Evolutionary conservation across 306 rosid genomes (phyloP), one percentile per base, ranked within the genome.

Genomic region (Biancaea sappan): DNA sequence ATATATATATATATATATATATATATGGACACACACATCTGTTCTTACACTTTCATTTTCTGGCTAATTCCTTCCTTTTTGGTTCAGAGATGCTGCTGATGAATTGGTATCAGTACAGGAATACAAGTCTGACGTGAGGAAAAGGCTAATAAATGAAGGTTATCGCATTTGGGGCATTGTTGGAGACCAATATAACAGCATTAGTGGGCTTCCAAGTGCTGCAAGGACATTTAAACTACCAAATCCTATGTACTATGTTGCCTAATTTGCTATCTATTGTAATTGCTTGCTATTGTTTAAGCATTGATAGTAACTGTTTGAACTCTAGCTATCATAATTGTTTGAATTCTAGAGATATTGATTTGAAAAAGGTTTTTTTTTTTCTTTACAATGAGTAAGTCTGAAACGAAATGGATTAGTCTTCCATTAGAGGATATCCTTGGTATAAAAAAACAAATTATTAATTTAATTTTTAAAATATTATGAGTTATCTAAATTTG

Each of bases 171-270:
- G 86, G 88, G 88, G 86, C 16, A 71, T 71, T 21, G 74, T 79
- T 31, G 88, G 85, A 26, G 80, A 79, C 31, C 88, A 82, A 79
- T 74, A 73, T 63, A 79, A 79, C 83, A 82, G 88, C 77, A 44
- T 84, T 67, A 53, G 74, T 29, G 88, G 91, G 34, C 62, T 46
- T 77, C 88, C 88, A 11, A 76, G 29, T 1, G 71, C 72, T 29
- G 71, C 22, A 54, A 79, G 88, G 6, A 70, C 88, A 54, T 86
- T 86, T 74, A 76, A 84, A 77, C 81, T 84, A 31, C 90, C 86
- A 35, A 84, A 84, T 48, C 85, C 88, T 35, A 26, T 87, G 79
- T 84, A 84, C 74, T 79, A 82, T 67, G 79, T 79, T 24, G 72
- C 84, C 56, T 82, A 54, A 82, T 75, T 21, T 59, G 2, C 4